phyloP scores from a whole-genome alignment of 163 green algal species.

The Chlorella variabilis region DNA sequence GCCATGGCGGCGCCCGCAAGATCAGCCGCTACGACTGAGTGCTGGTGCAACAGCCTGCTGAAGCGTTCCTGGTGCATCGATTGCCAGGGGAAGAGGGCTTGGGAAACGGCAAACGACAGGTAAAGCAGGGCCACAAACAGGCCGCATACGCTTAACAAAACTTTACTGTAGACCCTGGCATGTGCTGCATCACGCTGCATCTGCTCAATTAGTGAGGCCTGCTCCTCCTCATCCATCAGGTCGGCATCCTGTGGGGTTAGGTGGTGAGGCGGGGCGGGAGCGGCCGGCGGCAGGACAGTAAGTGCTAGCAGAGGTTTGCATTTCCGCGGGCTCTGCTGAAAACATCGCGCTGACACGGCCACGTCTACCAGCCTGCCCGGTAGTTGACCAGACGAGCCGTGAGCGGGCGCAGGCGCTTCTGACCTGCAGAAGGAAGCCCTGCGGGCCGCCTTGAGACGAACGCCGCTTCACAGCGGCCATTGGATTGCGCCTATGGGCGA shows the following conservation, averaged over 20 bases:
- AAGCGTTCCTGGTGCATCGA: conserved; percentile 16
- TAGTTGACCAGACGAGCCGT: too few species aligned
- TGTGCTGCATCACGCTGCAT: background rate
- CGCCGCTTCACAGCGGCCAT: background rate
- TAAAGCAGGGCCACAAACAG: conserved; percentile 8
- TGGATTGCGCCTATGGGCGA: too few species aligned
- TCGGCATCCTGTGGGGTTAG: conserved; percentile 4
- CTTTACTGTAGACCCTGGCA: background rate
- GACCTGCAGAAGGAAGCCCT: too few species aligned
- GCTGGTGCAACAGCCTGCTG: background rate
- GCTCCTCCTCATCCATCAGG: conserved; percentile 46
- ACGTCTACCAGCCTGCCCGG: too few species aligned
- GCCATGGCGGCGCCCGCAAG: background rate
- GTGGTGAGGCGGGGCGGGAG: too few species aligned
- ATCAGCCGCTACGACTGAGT: background rate
- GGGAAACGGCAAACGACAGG: conserved; percentile 24
- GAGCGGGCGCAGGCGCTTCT: too few species aligned
- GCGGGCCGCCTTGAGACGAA: too few species aligned
- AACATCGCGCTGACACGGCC: too few species aligned
- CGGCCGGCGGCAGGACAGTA: too few species aligned
- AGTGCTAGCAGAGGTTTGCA: too few species aligned
- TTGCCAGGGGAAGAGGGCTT: background rate
- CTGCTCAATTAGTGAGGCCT: conserved; percentile 20
- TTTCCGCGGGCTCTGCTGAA: too few species aligned
- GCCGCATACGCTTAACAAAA: background rate